Evolutionary conservation across 164 flowering plant species (phyloP).

Genomic region (Tetracentron sinense): DNA sequence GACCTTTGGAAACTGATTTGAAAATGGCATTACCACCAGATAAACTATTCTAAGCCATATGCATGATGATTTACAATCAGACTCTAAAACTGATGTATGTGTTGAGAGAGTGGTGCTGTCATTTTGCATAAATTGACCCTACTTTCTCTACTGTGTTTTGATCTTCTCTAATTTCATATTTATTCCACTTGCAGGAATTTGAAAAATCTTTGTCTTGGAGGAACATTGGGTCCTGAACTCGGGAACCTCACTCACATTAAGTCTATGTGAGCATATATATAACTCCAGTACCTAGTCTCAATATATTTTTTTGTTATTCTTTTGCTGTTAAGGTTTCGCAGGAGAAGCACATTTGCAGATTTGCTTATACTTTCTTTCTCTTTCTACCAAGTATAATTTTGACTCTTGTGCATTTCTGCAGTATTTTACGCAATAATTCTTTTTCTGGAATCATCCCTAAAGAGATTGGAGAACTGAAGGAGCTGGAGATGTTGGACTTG

Average conservation of each 20-base stretch:
- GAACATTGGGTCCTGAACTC: slow-evolving; percentile 45
- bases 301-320: neutral
- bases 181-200: slow-evolving; percentile 34
- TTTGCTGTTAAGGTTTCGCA: too few species aligned
- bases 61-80: neutral
- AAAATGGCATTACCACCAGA: neutral
- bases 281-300: neutral
- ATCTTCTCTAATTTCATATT: neutral
- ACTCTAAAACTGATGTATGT: too few species aligned
- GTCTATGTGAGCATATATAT: slow-evolving; percentile 40
- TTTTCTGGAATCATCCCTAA: slow-evolving; percentile 59
- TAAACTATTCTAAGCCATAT: too few species aligned
- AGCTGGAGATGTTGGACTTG: slow-evolving; percentile 59
- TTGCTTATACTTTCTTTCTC: too few species aligned
- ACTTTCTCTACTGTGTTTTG: neutral
- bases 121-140: neutral
- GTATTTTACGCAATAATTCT: slow-evolving; percentile 64
- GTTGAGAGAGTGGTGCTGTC: neutral
- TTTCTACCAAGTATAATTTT: too few species aligned
- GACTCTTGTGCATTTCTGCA: slow-evolving; percentile 22
- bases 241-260: slow-evolving; percentile 35
- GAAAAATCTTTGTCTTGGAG: slow-evolving; percentile 45
- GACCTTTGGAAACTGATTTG: neutral
- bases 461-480: slow-evolving; percentile 51
- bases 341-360: too few species aligned